These are phyloP conservation scores for Phytophthora meadii DNA, from an alignment of 352 stramenopile genomes.

Conservation along the genomic window DNA sequence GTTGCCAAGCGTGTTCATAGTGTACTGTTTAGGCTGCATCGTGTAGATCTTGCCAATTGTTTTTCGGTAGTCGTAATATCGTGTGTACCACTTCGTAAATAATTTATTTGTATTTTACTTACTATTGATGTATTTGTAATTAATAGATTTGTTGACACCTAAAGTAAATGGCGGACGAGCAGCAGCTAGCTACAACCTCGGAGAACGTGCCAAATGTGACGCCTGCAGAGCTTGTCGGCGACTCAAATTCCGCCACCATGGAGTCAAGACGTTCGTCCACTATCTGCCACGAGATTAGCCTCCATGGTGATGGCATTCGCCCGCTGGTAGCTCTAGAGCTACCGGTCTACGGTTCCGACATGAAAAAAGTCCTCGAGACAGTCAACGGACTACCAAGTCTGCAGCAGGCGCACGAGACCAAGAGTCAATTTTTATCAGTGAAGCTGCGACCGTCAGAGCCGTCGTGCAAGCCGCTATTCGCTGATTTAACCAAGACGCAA, in stretches of 20 bases:
- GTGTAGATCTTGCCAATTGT: conserved; percentile 13
- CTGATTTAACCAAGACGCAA: conserved; percentile 84
- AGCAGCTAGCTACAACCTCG: conserved; percentile 5
- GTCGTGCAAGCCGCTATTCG: conserved; percentile 85
- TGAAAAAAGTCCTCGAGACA: conserved; percentile 58
- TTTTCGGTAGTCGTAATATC: conserved; percentile 36
- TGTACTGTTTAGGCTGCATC: conserved; percentile 6
- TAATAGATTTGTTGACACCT: not conserved
- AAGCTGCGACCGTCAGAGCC: conserved; percentile 78
- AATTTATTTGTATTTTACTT: conserved; percentile 23
- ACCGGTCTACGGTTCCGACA: conserved; percentile 64
- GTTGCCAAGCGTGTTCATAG: conserved; percentile 19
- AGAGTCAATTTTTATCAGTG: conserved; percentile 80
- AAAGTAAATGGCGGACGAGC: conserved; percentile 40
- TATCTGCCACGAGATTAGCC: conserved; percentile 34
- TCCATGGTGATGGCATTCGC: conserved; percentile 46
- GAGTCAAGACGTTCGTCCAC: conserved; percentile 6
- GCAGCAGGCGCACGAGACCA: conserved; percentile 72
- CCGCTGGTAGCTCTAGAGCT: conserved; percentile 70
- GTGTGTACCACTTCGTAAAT: conserved; percentile 28
- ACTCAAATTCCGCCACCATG: not conserved
- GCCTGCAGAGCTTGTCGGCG: conserved; percentile 8
- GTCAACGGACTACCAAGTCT: conserved; percentile 64
- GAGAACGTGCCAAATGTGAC: conserved; percentile 4
- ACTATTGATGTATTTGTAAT: not conserved